phyloP scores from a whole-genome alignment of 164 flowering plant species.

The Malania oleifera region DNA sequence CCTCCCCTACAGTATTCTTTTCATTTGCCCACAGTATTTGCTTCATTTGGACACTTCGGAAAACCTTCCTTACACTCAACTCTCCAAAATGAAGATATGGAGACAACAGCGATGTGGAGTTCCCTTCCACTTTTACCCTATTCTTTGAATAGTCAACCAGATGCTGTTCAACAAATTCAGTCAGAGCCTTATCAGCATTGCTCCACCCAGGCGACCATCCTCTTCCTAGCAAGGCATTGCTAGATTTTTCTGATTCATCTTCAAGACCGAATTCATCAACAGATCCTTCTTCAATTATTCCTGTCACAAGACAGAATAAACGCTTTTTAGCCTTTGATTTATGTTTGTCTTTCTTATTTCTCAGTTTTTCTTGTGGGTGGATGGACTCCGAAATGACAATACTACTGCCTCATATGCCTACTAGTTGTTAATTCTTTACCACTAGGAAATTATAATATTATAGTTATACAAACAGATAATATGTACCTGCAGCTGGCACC shows the following conservation, averaged over 20 bases:
- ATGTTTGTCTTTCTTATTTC: not conserved
- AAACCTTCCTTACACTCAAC: conserved; percentile 67
- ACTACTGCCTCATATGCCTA: no score
- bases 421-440: not conserved
- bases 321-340: not conserved
- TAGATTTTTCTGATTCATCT: conserved; percentile 75
- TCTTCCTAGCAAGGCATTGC: conserved; percentile 77
- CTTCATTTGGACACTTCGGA: conserved; percentile 57
- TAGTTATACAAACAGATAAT: no score
- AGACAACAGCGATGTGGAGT: conserved; percentile 71
- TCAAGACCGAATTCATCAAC: conserved; percentile 84
- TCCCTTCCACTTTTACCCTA: conserved; percentile 48
- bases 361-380: not conserved
- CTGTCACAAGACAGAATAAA: conserved; percentile 29
- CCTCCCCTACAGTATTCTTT: conserved; percentile 43
- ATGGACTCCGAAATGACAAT: no score
- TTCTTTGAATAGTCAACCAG: conserved; percentile 53
- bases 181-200: conserved; percentile 65
- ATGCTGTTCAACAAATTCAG: conserved; percentile 56
- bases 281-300: conserved; percentile 37
- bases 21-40: conserved; percentile 64
- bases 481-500: conserved; percentile 50
- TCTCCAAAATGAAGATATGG: conserved; percentile 93
- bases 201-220: conserved; percentile 96
- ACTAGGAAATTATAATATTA: no score